Evolutionary conservation across 2,329 filamentous ascomycete species (phyloP).

Genomic region (Cladophialophora immunda): DNA sequence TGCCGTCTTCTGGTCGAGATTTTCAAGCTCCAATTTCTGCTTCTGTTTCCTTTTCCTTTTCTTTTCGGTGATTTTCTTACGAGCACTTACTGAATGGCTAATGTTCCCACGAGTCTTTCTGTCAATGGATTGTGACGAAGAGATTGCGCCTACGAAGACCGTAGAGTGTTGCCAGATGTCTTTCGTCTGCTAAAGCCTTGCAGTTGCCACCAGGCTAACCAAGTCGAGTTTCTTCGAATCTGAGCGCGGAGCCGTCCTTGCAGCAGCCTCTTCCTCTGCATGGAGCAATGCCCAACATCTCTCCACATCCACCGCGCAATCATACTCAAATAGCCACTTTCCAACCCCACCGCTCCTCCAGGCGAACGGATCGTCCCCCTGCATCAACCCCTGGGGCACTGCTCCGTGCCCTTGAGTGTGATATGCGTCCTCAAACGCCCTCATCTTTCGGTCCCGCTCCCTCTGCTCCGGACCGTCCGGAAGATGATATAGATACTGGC

Average conservation of each 20-base stretch:
- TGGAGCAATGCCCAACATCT: slow-evolving; percentile 18
- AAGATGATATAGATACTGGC: slow-evolving; percentile 49
- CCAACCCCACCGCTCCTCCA: slow-evolving; percentile 30
- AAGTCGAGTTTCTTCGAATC: slow-evolving; percentile 4
- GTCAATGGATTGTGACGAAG: neutral
- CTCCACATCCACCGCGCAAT: slow-evolving; percentile 17
- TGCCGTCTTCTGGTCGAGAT: neutral
- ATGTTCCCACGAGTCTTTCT: neutral
- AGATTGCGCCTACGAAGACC: neutral
- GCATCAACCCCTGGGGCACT: slow-evolving; percentile 6
- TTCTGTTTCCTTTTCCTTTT: neutral
- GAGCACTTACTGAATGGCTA: neutral
- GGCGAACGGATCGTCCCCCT: slow-evolving; percentile 26
- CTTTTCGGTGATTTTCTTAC: neutral
- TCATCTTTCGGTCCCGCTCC: slow-evolving; percentile 48
- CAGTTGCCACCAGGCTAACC: neutral
- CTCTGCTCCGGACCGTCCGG: slow-evolving; percentile 51
- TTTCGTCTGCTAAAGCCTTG: neutral
- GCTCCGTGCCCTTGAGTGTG: slow-evolving; percentile 19
- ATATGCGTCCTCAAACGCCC: slow-evolving; percentile 16
- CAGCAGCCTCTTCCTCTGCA: slow-evolving; percentile 3
- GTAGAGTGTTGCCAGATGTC: neutral
- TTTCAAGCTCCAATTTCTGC: neutral
- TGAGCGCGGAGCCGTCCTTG: neutral
- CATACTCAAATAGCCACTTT: slow-evolving; percentile 28